Percentiles rank a stretch among this genome's conserved stretches.
phyloP scores from a whole-genome alignment of 768 basidiomycete genomes.

The Pleurotus tuber-regium region DNA sequence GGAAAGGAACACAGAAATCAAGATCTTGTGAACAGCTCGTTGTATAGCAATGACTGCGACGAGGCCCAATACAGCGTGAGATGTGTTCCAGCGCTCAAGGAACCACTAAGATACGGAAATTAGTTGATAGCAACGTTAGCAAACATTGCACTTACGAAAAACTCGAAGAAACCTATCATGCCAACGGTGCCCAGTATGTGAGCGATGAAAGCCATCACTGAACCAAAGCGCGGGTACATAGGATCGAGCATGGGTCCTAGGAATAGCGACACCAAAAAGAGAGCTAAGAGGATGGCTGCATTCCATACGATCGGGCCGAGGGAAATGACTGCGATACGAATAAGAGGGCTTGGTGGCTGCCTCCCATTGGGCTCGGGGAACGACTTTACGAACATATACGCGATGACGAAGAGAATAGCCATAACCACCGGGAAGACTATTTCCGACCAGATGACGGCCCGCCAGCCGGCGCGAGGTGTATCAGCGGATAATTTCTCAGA shows the following conservation, averaged over 20 bases:
- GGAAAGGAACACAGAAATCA: slow-evolving; percentile 91
- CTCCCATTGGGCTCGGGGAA: slow-evolving; percentile 65
- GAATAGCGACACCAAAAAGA: slow-evolving; percentile 91
- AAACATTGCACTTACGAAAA: slow-evolving; percentile 61
- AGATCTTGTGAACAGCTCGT: slow-evolving; percentile 87
- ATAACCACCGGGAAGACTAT: slow-evolving; percentile 82
- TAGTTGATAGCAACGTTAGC: slow-evolving; percentile 11
- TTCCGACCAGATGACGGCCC: slow-evolving; percentile 84
- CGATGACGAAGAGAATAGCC: slow-evolving; percentile 83
- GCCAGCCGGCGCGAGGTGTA: slow-evolving; percentile 91
- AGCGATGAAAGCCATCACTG: slow-evolving; percentile 87
- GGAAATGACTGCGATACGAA: slow-evolving; percentile 91
- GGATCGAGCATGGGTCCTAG: slow-evolving; percentile 88
- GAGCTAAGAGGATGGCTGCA: slow-evolving; percentile 77
- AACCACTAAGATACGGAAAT: slow-evolving; percentile 67
- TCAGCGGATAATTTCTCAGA: slow-evolving; percentile 97
- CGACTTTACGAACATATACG: slow-evolving; percentile 91
- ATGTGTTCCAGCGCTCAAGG: slow-evolving; percentile 87
- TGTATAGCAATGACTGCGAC: slow-evolving; percentile 92
- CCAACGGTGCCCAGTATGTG: slow-evolving; percentile 82
- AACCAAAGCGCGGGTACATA: slow-evolving; percentile 85
- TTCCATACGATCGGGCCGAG: slow-evolving; percentile 97
- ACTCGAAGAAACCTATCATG: slow-evolving; percentile 93
- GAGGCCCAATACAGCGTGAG: slow-evolving; percentile 91
- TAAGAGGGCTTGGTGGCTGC: slow-evolving; percentile 76